Evolutionary conservation across 108 stramenopile genomes (phyloP).

Genomic region (Discostella pseudostelligera): DNA sequence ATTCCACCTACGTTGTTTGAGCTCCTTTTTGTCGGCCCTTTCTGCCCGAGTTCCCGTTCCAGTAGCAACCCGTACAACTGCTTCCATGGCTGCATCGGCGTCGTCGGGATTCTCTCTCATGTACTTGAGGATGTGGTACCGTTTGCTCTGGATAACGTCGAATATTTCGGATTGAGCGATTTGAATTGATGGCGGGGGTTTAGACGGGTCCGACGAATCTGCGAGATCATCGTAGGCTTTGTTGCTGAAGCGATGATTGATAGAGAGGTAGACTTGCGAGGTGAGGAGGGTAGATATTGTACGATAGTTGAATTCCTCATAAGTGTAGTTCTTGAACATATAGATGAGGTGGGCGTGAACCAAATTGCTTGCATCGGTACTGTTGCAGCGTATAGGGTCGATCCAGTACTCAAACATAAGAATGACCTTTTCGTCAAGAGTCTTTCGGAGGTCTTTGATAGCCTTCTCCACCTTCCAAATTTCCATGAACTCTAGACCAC

Average conservation of each 20-base stretch:
- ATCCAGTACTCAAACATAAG: conserved; percentile 98
- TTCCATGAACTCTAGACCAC: conserved; percentile 84
- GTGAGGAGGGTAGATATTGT: conserved; percentile 91
- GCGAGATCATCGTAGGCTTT: conserved; percentile 92
- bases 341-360: conserved; percentile 97
- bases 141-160: conserved; percentile 89
- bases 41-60: conserved; percentile 86
- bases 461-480: conserved; percentile 74
- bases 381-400: conserved; percentile 76
- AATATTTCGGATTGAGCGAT: conserved; percentile 96
- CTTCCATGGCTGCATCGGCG: conserved; percentile 92
- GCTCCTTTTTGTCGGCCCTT: conserved; percentile 50
- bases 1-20: conserved; percentile 90
- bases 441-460: conserved; percentile 73
- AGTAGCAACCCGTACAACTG: conserved; percentile 93
- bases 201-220: conserved; percentile 78
- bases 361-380: conserved; percentile 84
- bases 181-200: conserved; percentile 89
- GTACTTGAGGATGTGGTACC: conserved; percentile 89
- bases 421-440: conserved; percentile 85
- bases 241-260: conserved; percentile 93
- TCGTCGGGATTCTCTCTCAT: conserved; percentile 84
- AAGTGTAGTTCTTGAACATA: conserved; percentile 94
- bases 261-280: conserved; percentile 95
- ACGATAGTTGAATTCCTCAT: conserved; percentile 87